Base-by-base conservation (phyloP, 805 yeast species). In the Starmera pachycereana region DNA sequence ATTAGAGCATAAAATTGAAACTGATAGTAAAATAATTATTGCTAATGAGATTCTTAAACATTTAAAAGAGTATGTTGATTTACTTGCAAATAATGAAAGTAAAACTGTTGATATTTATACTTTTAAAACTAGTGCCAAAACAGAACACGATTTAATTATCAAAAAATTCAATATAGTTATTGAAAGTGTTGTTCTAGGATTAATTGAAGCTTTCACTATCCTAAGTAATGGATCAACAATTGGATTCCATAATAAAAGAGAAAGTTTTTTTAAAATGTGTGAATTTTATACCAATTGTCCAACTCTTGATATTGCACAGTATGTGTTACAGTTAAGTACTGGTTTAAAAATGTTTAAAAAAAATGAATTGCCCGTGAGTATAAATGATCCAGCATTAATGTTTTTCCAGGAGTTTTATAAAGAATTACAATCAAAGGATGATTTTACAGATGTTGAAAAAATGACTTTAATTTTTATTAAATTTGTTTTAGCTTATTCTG, bases 261-360 rank as follows among this genome's bases (percentile, higher is more conserved):
- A 32, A 19, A n/a, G 27, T 22, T 48, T 45, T 35, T 30, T 36
- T 14, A 14, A 14, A 13, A 40, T 41, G 9, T 44, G 19, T 29
- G 33, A 43, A 4, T 37, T 32, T 14, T 46, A 35, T 25, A 36
- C 30, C 12, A 8, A n/a, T 4, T 39, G 14, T n/a, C 37, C 38
- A 22, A 35, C 34, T 3, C 28, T 37, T 12, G 48, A 48, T 25
- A 32, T 40, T 22, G 50, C 50, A 4, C 41, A 32, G 28, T 16
- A 37, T 12, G 33, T 43, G 4, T 18, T 44, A 8, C 13, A 32
- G 30, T n/a, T 22, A 8, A 22, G 3, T 8, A 22, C 27, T 22
- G 27, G 27, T 5, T 22, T 22, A 8, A 22, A 6, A 22, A 22
- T 22, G 3, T 22, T 22, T 8, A 22, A 22, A 8, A 22, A 22